Conservation (phyloP, 768 basidiomycete species). For the Phlebiopsis gigantea region DNA sequence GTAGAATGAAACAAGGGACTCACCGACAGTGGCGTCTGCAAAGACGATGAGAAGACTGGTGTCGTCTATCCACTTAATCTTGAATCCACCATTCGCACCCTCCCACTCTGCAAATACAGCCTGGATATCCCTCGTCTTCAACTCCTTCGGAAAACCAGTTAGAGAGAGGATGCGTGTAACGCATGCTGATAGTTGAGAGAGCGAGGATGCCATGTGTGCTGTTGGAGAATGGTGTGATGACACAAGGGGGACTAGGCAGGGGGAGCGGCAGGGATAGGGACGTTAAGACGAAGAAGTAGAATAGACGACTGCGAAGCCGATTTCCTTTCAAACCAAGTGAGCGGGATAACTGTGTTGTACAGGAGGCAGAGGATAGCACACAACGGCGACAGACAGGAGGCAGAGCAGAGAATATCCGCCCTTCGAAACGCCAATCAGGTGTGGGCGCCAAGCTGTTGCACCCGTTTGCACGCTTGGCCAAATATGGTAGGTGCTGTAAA, state of each 20-base stretch:
- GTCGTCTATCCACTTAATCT: slow-evolving; percentile 99
- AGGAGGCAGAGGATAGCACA: slow-evolving; percentile 16
- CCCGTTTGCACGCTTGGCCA: neutral
- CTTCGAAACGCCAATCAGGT: slow-evolving; percentile 13
- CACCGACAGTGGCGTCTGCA: slow-evolving; percentile 83
- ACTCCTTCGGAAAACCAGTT: slow-evolving; percentile 88
- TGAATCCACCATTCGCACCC: slow-evolving; percentile 81
- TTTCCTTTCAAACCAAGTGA: slow-evolving; percentile 16
- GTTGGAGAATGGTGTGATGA: slow-evolving; percentile 10
- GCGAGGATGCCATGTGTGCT: slow-evolving; percentile 56
- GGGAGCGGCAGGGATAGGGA: slow-evolving; percentile 10
- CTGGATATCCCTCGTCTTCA: slow-evolving; percentile 98
- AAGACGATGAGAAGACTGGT: slow-evolving; percentile 95
- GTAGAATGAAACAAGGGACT: slow-evolving; percentile 30
- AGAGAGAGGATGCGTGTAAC: slow-evolving; percentile 93
- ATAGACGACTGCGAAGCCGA: slow-evolving; percentile 1
- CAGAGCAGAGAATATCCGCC: slow-evolving; percentile 6
- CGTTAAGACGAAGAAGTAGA: slow-evolving; percentile 9
- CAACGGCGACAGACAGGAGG: slow-evolving; percentile 12
- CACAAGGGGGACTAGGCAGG: slow-evolving; percentile 13
- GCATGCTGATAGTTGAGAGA: slow-evolving; percentile 84
- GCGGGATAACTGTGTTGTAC: slow-evolving; percentile 22
- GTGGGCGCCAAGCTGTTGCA: neutral
- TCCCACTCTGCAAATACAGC: slow-evolving; percentile 88
- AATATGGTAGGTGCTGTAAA: slow-evolving; percentile 1